phyloP scores from a whole-genome alignment of 225 moss, liverwort and hornwort genomes.

The Anthoceros angustus region DNA sequence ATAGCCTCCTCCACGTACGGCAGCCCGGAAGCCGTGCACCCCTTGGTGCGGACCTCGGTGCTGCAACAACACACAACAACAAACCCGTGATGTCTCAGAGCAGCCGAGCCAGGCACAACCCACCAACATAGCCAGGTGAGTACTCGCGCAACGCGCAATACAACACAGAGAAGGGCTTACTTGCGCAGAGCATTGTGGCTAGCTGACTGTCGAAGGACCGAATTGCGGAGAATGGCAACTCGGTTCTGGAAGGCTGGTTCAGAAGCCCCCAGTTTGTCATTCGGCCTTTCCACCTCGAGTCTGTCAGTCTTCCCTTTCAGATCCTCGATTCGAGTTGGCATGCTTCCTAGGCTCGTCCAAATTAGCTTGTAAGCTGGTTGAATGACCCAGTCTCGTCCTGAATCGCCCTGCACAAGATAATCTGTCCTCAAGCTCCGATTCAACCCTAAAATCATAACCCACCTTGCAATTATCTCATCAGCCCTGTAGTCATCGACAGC shows the following conservation, averaged over 20 bases:
- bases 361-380: too few relatives aligned
- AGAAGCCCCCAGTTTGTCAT: too few relatives aligned
- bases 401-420: too few relatives aligned
- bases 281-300: too few relatives aligned
- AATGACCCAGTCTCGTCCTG: too few relatives aligned
- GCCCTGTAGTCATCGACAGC: slow-evolving; percentile 83
- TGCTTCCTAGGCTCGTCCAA: too few relatives aligned
- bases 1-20: slow-evolving; percentile 72
- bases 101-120: not conserved
- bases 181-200: not conserved
- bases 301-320: too few relatives aligned
- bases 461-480: slow-evolving; percentile 96
- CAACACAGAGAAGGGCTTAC: not conserved
- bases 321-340: too few relatives aligned
- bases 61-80: slow-evolving; percentile 15
- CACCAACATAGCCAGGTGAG: not conserved
- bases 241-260: slow-evolving; percentile 32
- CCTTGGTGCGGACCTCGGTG: slow-evolving; percentile 77
- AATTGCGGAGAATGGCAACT: slow-evolving; percentile 83
- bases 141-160: not conserved
- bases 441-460: too few relatives aligned
- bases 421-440: too few relatives aligned
- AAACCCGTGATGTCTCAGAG: not conserved
- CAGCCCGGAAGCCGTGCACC: slow-evolving; percentile 42
- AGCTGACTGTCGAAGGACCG: slow-evolving; percentile 1